Evolutionary conservation across 768 basidiomycete species (phyloP).

Genomic region (Naganishia randhawae): DNA sequence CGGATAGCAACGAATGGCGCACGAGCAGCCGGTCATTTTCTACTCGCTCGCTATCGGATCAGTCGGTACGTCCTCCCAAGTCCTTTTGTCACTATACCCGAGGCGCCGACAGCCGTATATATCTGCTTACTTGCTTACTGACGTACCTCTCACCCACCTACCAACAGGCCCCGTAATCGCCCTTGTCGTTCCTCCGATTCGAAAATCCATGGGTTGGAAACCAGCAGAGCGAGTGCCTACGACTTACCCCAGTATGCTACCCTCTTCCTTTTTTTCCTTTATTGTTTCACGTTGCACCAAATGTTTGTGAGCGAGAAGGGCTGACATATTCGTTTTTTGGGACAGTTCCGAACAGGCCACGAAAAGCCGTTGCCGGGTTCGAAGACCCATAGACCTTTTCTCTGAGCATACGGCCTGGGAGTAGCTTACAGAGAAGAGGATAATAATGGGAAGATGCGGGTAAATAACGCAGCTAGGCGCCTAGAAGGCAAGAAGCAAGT

Average conservation of each 20-base stretch:
- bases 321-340: no score
- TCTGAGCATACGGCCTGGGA: no score
- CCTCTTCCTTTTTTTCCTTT: background rate
- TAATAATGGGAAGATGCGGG: background rate
- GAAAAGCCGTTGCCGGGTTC: background rate
- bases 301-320: no score
- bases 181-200: conserved; percentile 71
- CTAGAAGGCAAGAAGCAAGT: background rate
- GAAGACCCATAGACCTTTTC: conserved; percentile 6
- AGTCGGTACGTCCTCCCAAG: conserved; percentile 42
- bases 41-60: conserved; percentile 73
- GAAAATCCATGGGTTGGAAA: conserved; percentile 67
- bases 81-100: background rate
- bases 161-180: conserved; percentile 68
- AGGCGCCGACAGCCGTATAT: no score
- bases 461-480: background rate
- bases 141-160: background rate
- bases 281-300: background rate
- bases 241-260: conserved; percentile 69
- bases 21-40: conserved; percentile 86
- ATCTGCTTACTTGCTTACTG: no score
- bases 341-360: background rate
- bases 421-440: background rate
- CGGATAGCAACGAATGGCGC: conserved; percentile 79
- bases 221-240: conserved; percentile 65